Conservation (phyloP, 2,329 filamentous ascomycete genomes). For the Fusarium metavorans region DNA sequence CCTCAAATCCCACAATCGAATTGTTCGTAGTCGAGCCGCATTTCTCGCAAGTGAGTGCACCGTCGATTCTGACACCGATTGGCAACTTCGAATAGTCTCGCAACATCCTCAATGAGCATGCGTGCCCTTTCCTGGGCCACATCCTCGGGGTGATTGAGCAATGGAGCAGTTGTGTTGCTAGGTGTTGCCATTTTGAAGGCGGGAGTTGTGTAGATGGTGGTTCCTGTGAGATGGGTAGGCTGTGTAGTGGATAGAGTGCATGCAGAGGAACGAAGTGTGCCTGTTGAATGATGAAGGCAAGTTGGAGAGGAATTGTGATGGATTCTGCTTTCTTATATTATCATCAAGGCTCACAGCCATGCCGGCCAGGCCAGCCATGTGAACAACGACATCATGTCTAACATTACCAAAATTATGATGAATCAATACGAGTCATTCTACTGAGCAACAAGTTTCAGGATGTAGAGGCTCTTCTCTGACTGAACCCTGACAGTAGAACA, state of each 20-base stretch:
- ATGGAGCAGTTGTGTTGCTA: neutral
- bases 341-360: neutral
- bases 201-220: fast-evolving
- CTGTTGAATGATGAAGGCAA: neutral
- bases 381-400: neutral
- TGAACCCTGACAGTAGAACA: neutral
- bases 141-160: neutral
- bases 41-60: neutral
- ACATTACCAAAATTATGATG: neutral
- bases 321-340: neutral
- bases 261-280: fast-evolving
- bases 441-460: neutral
- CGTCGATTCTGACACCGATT: too few relatives aligned
- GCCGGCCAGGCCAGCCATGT: neutral
- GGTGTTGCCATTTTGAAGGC: neutral
- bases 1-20: neutral
- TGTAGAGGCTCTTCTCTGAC: neutral
- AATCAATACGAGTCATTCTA: neutral
- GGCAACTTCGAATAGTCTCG: too few relatives aligned
- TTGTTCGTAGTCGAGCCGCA: neutral
- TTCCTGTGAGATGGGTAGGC: neutral
- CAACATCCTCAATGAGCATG: too few relatives aligned
- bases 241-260: neutral
- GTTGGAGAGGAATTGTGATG: neutral
- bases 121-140: neutral